Evolutionary conservation across 257 asterid genomes (phyloP).

Genomic region (Lantana camara): DNA sequence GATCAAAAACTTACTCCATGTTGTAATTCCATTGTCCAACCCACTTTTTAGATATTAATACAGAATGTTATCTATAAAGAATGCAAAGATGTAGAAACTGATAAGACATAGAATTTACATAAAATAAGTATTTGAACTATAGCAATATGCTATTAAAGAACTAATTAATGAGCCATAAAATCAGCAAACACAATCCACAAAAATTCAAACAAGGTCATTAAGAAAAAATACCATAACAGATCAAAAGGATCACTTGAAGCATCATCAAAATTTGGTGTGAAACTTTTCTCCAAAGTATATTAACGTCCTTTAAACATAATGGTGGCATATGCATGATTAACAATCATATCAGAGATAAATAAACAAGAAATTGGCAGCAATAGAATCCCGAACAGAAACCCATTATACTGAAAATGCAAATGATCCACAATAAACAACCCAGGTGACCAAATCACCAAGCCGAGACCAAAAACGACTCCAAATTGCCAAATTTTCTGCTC

Average conservation of each 20-base stretch:
- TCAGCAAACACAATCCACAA: no score
- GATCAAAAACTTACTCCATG: no score
- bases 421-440: constrained; percentile 88
- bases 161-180: no score
- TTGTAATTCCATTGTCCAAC: no score
- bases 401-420: constrained; percentile 95
- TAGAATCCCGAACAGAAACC: constrained; percentile 76
- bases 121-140: no score
- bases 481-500: constrained; percentile 20
- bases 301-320: constrained; percentile 1
- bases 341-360: constrained; percentile 4
- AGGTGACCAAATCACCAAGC: constrained; percentile 78
- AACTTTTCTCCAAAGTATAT: constrained; percentile 1
- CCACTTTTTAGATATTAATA: no score
- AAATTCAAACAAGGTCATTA: no score
- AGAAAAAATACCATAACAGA: no score
- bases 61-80: no score
- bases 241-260: neutral
- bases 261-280: constrained; percentile 12
- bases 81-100: no score
- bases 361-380: constrained; percentile 65
- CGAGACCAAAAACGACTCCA: constrained; percentile 51
- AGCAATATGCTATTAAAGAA: no score
- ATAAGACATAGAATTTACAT: no score
- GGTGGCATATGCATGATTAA: neutral